Percentiles rank a stretch among this genome's conserved stretches.
Evolutionary conservation across 2,329 filamentous ascomycete species (phyloP).

Genomic region (Teratosphaeria zuluensis): DNA sequence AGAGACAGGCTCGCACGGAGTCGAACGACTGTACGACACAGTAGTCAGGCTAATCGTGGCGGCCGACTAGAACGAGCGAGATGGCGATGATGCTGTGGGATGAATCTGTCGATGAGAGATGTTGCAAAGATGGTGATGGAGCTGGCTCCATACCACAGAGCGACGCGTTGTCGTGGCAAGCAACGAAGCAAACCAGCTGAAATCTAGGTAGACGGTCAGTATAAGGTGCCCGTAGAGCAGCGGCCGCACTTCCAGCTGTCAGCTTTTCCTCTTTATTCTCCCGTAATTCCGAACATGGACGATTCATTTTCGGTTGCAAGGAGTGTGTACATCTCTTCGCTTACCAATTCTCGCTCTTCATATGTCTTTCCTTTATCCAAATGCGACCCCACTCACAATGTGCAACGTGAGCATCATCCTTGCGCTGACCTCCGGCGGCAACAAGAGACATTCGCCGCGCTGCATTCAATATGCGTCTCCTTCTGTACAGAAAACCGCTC

Average conservation of each 20-base stretch:
- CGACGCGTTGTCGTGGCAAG: neutral
- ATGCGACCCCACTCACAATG: too few relatives aligned
- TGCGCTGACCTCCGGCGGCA: too few relatives aligned
- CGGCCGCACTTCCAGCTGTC: neutral
- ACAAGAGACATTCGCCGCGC: too few relatives aligned
- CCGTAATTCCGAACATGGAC: too few relatives aligned
- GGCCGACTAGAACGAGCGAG: neutral
- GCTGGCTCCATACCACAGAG: neutral
- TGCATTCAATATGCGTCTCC: too few relatives aligned
- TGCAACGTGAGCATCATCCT: too few relatives aligned
- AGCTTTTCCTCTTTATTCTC: neutral
- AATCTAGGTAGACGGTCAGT: neutral
- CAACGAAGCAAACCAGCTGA: neutral
- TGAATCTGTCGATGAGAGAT: neutral
- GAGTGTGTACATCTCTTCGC: too few relatives aligned
- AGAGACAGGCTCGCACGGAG: neutral
- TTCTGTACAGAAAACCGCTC: too few relatives aligned
- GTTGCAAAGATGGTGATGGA: neutral
- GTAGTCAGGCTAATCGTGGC: neutral
- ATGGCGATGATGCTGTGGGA: neutral
- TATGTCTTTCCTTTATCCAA: too few relatives aligned
- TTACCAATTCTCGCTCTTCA: too few relatives aligned
- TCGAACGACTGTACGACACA: neutral
- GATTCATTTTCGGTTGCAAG: too few relatives aligned
- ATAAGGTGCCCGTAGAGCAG: neutral